Evolutionary conservation across 345 rosid species (phyloP), one percentile per base, ranked within the genome.

Genomic region (Euphorbia pulcherrima): DNA sequence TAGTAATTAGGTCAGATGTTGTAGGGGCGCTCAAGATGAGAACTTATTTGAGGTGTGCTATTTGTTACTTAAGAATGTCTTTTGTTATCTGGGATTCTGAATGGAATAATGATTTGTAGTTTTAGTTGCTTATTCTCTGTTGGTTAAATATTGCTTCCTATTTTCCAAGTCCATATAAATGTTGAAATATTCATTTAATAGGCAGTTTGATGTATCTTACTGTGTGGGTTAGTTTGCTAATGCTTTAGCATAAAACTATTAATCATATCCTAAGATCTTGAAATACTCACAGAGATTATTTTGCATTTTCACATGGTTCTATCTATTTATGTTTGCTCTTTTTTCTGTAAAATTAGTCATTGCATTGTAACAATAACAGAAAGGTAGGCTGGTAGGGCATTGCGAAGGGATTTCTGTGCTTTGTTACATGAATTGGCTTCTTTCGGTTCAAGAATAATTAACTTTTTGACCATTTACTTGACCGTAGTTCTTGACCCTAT

Each of bases 11-110:
- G 76, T 93, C 97, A 8, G 99, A 93, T 82, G 97, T 93, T 51
- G 96, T 90, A 60, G 99, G 97, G 70, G 99, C 97, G 18, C 73
- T 93, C 79, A 93, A 93, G 89, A 93, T 93, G 99, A 83, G 99
- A 79, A 87, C 97, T 23, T 91, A 86, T 77, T 76, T 93, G 78
- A 93, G 91, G 99, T 93, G 65, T 68, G 68, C 24, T 64, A 20
- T 33, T 33, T 9, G 1, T n/a, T 61, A 23, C 55, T 39, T 54
- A 10, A 62, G 21, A 18, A 17, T 35, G 6, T 2, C 39, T 13
- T 7, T 13, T 7, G 20, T 16, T 60, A 23, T 60, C 30, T n/a
- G 60, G 24, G 27, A 50, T 50, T n/a, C n/a, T n/a, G n/a, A n/a
- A n/a, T 8, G 33, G 13, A 27, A 48, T 40, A 18, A 29, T 39